Percentiles rank a stretch among this genome's conserved stretches.
Conservation (phyloP, 2,329 filamentous ascomycete species). For the Cadophora gregata region DNA sequence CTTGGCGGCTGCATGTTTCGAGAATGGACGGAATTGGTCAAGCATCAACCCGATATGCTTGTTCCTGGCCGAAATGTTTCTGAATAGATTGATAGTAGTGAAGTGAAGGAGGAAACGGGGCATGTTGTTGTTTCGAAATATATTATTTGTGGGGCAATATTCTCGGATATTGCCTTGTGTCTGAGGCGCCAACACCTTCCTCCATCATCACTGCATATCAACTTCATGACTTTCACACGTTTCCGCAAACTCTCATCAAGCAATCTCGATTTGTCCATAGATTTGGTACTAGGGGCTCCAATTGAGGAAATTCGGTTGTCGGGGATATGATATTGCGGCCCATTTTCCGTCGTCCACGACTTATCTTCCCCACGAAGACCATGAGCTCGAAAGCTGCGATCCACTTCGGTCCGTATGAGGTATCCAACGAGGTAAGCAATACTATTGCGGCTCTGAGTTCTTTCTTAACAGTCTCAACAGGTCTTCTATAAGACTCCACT, state of each 20-base stretch:
- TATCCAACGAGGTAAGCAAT: constrained; percentile 69
- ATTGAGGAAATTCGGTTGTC: neutral
- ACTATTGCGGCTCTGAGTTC: too few species aligned
- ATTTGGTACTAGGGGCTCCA: neutral
- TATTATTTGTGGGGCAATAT: constrained; percentile 7
- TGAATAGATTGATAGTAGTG: constrained; percentile 12
- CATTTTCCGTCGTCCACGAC: constrained; percentile 14
- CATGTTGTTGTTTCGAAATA: constrained; percentile 20
- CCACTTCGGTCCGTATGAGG: constrained; percentile 77
- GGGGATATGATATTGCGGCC: constrained; percentile 32
- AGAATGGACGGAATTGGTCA: neutral
- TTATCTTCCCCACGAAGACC: constrained; percentile 33
- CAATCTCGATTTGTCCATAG: neutral
- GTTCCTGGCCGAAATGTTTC: constrained; percentile 19
- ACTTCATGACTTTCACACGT: constrained; percentile 14
- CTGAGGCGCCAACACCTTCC: constrained; percentile 8
- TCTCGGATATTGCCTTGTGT: neutral
- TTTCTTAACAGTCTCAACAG: constrained; percentile 50
- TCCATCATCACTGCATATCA: constrained; percentile 7
- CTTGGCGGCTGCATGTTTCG: constrained; percentile 20
- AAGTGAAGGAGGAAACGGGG: constrained; percentile 24
- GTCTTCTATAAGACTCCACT: constrained; percentile 84
- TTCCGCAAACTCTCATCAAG: neutral
- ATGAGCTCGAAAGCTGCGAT: constrained; percentile 49
- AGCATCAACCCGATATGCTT: constrained; percentile 2